These are phyloP conservation scores for Gaeumannomyces sp. DNA, from an alignment of 2,329 filamentous ascomycete genomes.

Conservation along the genomic window DNA sequence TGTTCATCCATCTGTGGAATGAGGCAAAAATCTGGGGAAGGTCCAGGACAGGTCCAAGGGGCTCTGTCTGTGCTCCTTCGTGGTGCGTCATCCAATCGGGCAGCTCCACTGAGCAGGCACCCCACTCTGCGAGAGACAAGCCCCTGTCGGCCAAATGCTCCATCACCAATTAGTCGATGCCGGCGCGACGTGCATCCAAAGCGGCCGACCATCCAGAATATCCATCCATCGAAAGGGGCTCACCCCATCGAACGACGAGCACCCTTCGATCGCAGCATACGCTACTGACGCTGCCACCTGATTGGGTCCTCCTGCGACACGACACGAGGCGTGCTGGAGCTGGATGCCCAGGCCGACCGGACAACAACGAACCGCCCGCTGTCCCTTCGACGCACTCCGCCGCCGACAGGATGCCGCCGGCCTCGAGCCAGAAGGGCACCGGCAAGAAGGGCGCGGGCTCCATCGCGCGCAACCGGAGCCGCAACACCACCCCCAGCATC, in stretches of 20 bases:
- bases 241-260: background rate
- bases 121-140: background rate
- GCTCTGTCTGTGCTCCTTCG: background rate
- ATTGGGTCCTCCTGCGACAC: background rate
- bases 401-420: constrained; percentile 44
- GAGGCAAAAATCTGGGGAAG: background rate
- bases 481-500: constrained; percentile 65
- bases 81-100: background rate
- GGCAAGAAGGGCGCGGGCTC: constrained; percentile 59
- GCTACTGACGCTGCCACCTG: background rate
- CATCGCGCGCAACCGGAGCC: constrained; percentile 60
- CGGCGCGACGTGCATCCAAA: background rate
- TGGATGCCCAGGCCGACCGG: background rate
- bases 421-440: constrained; percentile 54
- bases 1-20: too few relatives aligned
- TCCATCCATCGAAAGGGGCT: background rate
- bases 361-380: background rate
- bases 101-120: background rate
- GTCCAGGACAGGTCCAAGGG: background rate
- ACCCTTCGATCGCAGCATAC: background rate
- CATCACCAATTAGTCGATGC: constrained; percentile 1
- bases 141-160: background rate
- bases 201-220: background rate
- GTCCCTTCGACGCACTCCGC: background rate
- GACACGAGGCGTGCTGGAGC: too few relatives aligned